A percentile compares a stretch with the other conserved stretches of the same genome.
phyloP scores from a whole-genome alignment of 768 basidiomycete genomes.

The Fomitopsis serialis region DNA sequence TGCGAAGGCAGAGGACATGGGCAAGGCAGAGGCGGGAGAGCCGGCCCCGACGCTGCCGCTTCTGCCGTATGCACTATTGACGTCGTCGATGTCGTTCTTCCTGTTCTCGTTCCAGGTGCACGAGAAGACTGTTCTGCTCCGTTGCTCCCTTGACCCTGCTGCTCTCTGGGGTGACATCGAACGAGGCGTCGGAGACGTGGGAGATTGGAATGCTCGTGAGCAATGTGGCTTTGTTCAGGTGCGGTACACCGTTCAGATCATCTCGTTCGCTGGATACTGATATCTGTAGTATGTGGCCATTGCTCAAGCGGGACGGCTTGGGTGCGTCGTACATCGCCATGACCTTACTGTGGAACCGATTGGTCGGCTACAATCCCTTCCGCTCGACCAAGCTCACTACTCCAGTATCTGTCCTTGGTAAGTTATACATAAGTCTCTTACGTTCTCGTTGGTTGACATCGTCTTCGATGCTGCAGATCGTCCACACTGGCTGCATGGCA shows the following conservation, averaged over 20 bases:
- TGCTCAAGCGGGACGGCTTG: conserved; percentile 75
- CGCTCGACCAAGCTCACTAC: conserved; percentile 41
- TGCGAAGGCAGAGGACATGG: not conserved
- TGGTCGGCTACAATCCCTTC: conserved; percentile 75
- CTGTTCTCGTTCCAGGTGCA: conserved; percentile 96
- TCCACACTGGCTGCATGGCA: conserved; percentile 47
- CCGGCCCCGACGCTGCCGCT: conserved; percentile 58
- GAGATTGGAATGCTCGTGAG: conserved; percentile 72
- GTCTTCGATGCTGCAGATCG: conserved; percentile 39
- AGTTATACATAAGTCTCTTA: too few relatives aligned
- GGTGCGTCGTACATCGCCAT: conserved; percentile 68
- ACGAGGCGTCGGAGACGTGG: conserved; percentile 37
- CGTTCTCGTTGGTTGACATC: too few relatives aligned
- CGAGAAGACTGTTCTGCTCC: conserved; percentile 87
- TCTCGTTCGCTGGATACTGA: not conserved
- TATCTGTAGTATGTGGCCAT: conserved; percentile 82
- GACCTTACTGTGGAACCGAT: conserved; percentile 73
- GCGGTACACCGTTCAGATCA: conserved; percentile 12
- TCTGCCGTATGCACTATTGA: conserved; percentile 75
- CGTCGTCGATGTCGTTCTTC: conserved; percentile 87
- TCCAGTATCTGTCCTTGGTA: conserved; percentile 52
- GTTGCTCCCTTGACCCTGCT: conserved; percentile 75
- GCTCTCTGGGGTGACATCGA: conserved; percentile 44
- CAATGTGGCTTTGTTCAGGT: conserved; percentile 89
- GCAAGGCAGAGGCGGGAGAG: conserved; percentile 10